Evolutionary conservation across 805 yeast genomes (phyloP).

Genomic region (Zygosaccharomyces bisporus): DNA sequence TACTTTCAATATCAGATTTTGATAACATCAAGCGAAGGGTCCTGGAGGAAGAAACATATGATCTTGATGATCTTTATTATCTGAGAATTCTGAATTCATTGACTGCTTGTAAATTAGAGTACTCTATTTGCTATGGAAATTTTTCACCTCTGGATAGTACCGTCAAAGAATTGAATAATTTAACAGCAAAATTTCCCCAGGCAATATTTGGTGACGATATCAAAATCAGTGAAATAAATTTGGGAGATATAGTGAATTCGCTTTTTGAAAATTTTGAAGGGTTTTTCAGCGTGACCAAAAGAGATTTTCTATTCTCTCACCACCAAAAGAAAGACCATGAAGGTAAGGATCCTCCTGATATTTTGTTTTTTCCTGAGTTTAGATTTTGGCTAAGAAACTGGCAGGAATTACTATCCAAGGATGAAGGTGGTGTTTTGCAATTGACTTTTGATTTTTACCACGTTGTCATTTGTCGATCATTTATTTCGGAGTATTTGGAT

Average conservation of each 20-base stretch:
- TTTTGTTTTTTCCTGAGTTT: slow-evolving; percentile 36
- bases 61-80: slow-evolving; percentile 47
- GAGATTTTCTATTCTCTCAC: slow-evolving; percentile 7
- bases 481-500: slow-evolving; percentile 30
- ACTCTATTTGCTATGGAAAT: slow-evolving; percentile 47
- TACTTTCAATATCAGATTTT: slow-evolving; percentile 46
- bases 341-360: not conserved
- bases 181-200: slow-evolving; percentile 47
- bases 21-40: slow-evolving; percentile 40
- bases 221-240: slow-evolving; percentile 47
- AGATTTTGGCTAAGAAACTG: slow-evolving; percentile 47
- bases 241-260: slow-evolving; percentile 36
- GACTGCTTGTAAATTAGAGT: slow-evolving; percentile 49
- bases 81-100: slow-evolving; percentile 51
- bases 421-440: slow-evolving; percentile 46
- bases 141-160: slow-evolving; percentile 28
- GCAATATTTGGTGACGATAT: slow-evolving; percentile 53
- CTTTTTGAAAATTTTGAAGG: slow-evolving; percentile 29
- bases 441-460: slow-evolving; percentile 49
- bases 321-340: slow-evolving; percentile 5
- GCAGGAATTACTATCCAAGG: slow-evolving; percentile 44
- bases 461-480: slow-evolving; percentile 40
- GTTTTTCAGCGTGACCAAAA: slow-evolving; percentile 18
- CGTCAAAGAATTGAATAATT: slow-evolving; percentile 39
- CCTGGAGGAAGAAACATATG: slow-evolving; percentile 25